These are phyloP conservation scores for Emiliania huxleyi DNA, from an alignment of 78 protist species.

Conservation along the genomic window DNA sequence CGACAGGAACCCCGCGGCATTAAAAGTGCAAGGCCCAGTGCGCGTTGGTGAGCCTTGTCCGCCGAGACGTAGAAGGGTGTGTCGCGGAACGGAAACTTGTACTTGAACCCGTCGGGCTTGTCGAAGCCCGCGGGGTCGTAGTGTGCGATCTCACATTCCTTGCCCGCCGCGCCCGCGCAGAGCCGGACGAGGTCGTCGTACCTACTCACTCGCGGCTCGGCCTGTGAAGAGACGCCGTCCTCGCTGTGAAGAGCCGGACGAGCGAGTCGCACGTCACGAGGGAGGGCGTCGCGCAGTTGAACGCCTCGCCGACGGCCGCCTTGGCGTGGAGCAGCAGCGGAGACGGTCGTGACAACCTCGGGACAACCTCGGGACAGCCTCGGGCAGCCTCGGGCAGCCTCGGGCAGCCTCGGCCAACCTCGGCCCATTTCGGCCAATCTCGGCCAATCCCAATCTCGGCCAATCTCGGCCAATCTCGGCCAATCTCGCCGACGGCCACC, in stretches of 20 bases:
- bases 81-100: constrained; percentile 14
- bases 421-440: too few species aligned
- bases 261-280: not conserved
- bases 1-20: too few species aligned
- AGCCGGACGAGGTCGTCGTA: not conserved
- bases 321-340: too few species aligned
- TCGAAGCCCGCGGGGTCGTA: constrained; percentile 13
- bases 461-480: too few species aligned
- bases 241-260: not conserved
- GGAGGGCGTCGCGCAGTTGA: constrained; percentile 4
- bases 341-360: too few species aligned
- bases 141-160: not conserved
- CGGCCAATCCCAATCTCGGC: not conserved
- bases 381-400: too few species aligned
- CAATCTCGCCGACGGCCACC: not conserved
- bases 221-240: too few species aligned
- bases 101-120: not conserved
- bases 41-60: too few species aligned
- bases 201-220: too few species aligned
- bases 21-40: too few species aligned
- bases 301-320: not conserved
- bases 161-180: constrained; percentile 9
- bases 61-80: constrained; percentile 14
- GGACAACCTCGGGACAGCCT: too few species aligned
- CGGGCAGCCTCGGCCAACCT: too few species aligned